phyloP scores from a whole-genome alignment of 1,284 basidiomycete species.

The Cryptococcus neoformans region DNA sequence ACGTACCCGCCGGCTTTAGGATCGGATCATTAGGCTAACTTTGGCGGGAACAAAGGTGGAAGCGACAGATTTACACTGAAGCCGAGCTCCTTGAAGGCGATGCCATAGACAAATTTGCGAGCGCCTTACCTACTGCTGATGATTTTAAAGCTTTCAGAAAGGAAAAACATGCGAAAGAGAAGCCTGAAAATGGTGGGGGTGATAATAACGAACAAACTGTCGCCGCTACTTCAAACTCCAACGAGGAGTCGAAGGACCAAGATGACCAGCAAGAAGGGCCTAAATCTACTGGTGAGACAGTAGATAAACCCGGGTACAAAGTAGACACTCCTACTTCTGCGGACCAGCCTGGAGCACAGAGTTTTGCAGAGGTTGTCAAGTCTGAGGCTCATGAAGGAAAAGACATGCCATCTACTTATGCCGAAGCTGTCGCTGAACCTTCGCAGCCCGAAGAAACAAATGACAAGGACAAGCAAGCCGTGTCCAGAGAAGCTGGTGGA shows the following conservation, averaged over 20 bases:
- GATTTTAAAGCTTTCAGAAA: constrained; percentile 3
- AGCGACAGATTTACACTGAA: constrained; percentile 46
- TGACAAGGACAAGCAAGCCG: background rate
- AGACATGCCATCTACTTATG: too few relatives aligned
- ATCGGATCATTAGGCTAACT: too few relatives aligned
- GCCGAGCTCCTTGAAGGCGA: constrained; percentile 36
- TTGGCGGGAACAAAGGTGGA: constrained; percentile 27
- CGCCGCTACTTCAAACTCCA: background rate
- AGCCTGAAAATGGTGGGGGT: background rate
- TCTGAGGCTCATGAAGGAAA: background rate
- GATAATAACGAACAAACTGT: background rate
- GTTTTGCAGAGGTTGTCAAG: constrained; percentile 15
- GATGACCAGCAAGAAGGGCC: background rate
- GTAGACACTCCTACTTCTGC: background rate
- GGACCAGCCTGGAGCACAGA: constrained; percentile 4
- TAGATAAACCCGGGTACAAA: background rate
- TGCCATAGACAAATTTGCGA: constrained; percentile 16
- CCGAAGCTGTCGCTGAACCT: background rate
- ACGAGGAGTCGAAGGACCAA: constrained; percentile 1
- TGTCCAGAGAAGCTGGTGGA: background rate
- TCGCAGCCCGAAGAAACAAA: background rate
- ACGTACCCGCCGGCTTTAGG: constrained; percentile 3
- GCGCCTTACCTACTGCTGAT: constrained; percentile 6
- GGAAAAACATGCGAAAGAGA: background rate
- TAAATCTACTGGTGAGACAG: background rate